A percentile compares a stretch with the other conserved stretches of the same genome.
Evolutionary conservation across 2,329 filamentous ascomycete species (phyloP).

Genomic region (Hypomyces rosellus): DNA sequence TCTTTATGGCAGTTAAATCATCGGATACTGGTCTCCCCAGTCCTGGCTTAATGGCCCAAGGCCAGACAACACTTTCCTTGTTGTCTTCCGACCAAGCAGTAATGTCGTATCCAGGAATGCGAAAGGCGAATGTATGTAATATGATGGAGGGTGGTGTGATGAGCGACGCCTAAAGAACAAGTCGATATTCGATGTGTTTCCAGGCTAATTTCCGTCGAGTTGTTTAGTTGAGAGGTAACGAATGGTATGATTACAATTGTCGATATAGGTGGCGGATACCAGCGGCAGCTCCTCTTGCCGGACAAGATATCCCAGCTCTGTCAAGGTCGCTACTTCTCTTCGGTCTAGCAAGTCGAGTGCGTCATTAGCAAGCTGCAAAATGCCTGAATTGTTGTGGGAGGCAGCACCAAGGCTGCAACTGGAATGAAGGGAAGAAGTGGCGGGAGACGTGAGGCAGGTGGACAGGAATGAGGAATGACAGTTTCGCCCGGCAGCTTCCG

Average conservation of each 20-base stretch:
- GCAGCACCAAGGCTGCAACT: slow-evolving; percentile 13
- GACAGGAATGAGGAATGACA: slow-evolving; percentile 10
- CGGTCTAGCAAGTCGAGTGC: slow-evolving; percentile 4
- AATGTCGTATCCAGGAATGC: neutral
- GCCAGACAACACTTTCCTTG: too few relatives aligned
- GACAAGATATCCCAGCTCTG: neutral
- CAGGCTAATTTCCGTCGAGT: too few relatives aligned
- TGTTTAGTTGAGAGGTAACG: too few relatives aligned
- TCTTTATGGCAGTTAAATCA: slow-evolving; percentile 22
- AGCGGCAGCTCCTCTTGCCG: slow-evolving; percentile 4
- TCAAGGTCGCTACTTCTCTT: neutral
- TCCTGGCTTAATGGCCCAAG: neutral
- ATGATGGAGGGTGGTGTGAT: too few relatives aligned
- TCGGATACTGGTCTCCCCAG: slow-evolving; percentile 17
- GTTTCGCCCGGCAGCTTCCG: slow-evolving; percentile 9
- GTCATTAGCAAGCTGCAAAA: slow-evolving; percentile 10
- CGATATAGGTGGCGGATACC: neutral
- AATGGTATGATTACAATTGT: too few relatives aligned
- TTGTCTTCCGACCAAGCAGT: too few relatives aligned
- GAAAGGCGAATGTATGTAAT: neutral
- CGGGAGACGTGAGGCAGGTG: slow-evolving; percentile 9
- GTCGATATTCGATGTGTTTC: too few relatives aligned
- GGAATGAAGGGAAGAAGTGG: slow-evolving; percentile 17
- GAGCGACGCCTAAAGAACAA: too few relatives aligned
- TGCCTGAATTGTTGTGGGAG: slow-evolving; percentile 16